Percentiles rank a stretch among this genome's conserved stretches.
Evolutionary conservation across 805 yeast genomes (phyloP).

Genomic region (Clavispora santaluciae): DNA sequence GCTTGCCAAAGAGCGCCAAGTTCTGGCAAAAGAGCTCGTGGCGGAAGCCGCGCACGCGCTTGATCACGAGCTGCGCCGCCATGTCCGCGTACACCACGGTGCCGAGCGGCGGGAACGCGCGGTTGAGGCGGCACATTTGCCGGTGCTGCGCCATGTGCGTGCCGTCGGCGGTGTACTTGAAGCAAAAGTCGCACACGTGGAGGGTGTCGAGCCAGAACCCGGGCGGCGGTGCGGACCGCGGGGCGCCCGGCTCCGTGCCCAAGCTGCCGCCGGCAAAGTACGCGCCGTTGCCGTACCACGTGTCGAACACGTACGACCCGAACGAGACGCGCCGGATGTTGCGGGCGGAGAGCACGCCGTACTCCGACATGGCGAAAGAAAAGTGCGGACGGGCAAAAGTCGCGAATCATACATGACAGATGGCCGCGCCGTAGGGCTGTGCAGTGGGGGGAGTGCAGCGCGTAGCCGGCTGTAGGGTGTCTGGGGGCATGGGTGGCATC

Average conservation of each 20-base stretch:
- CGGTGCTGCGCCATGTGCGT: constrained; percentile 48
- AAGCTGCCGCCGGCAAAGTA: constrained; percentile 44
- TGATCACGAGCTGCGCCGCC: constrained; percentile 41
- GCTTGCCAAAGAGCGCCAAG: constrained; percentile 76
- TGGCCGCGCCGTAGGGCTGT: too few relatives aligned
- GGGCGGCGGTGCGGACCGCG: constrained; percentile 5
- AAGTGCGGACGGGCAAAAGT: background rate
- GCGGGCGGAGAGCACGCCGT: constrained; percentile 57
- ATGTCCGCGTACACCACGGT: constrained; percentile 61
- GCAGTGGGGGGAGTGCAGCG: too few relatives aligned
- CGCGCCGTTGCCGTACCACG: constrained; percentile 89
- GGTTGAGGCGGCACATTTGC: constrained; percentile 33
- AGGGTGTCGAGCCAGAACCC: constrained; percentile 56
- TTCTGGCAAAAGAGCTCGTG: constrained; percentile 74
- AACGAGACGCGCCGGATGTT: constrained; percentile 64
- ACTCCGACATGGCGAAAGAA: constrained; percentile 20
- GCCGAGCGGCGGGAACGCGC: constrained; percentile 50
- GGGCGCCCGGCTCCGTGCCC: constrained; percentile 12
- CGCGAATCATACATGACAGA: background rate
- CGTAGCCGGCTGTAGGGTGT: too few relatives aligned
- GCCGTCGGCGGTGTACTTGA: constrained; percentile 62
- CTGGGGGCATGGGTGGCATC: too few relatives aligned
- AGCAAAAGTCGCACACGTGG: constrained; percentile 76
- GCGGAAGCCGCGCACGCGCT: constrained; percentile 62
- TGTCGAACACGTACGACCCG: constrained; percentile 63